Conservation (phyloP, 140 eudicot genomes). For the Erigeron philadelphicus region DNA sequence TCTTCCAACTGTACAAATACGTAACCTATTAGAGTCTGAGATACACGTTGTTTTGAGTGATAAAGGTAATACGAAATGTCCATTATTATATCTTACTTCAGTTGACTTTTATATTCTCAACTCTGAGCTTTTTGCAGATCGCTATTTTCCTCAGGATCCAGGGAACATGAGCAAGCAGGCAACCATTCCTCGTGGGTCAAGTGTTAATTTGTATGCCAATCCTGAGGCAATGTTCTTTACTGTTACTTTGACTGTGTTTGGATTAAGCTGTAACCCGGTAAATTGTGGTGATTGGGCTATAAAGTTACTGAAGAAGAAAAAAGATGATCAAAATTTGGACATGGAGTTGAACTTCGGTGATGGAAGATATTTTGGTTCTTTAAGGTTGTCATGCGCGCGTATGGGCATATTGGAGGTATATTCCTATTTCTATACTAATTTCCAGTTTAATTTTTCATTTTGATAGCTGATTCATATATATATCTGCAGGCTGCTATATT, state of each 20-base stretch:
- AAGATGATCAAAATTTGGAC: slow-evolving; percentile 51
- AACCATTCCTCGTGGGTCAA: slow-evolving; percentile 53
- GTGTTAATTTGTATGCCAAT: slow-evolving; percentile 68
- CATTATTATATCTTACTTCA: background rate
- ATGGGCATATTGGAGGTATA: slow-evolving; percentile 82
- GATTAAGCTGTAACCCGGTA: slow-evolving; percentile 70
- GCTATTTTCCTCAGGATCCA: slow-evolving; percentile 22
- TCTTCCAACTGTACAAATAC: slow-evolving; percentile 79
- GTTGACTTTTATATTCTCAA: slow-evolving; percentile 13
- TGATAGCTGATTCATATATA: slow-evolving; percentile 23
- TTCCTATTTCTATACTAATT: slow-evolving; percentile 3
- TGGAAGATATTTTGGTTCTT: slow-evolving; percentile 67
- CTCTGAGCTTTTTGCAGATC: slow-evolving; percentile 44
- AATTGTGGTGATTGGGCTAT: slow-evolving; percentile 81
- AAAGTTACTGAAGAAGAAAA: slow-evolving; percentile 73
- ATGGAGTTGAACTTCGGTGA: slow-evolving; percentile 76
- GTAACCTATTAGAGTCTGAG: slow-evolving; percentile 69
- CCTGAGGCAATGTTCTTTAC: slow-evolving; percentile 66
- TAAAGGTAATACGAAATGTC: slow-evolving; percentile 41
- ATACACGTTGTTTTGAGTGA: slow-evolving; percentile 68
- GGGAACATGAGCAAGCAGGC: slow-evolving; percentile 56
- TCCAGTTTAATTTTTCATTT: slow-evolving; percentile 5
- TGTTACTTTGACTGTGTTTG: slow-evolving; percentile 57
- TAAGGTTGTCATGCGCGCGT: slow-evolving; percentile 70
- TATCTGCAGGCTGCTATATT: slow-evolving; percentile 67